Evolutionary conservation across 1,139 yeast species (phyloP), one percentile per base, ranked within the genome.

Genomic region (Kodamaea sp.): DNA sequence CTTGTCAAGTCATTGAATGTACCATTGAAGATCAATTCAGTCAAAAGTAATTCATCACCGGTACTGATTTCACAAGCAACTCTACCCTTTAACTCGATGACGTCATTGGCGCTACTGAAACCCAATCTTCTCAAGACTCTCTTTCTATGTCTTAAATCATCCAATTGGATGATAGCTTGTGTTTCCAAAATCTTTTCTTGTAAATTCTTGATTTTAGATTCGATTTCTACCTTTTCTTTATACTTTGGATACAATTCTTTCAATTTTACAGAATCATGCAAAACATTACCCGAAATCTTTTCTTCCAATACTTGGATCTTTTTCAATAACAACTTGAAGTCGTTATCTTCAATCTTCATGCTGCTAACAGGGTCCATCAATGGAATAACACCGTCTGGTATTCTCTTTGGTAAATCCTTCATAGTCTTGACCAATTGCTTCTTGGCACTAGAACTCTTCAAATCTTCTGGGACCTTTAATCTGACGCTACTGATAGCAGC

Each of bases 11-110:
- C 96, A 53, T 83, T 89, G 65, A 92, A 92, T 29, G 85, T 85
- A 74, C 98, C 98, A 57, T 89, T 88, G 72, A 92, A 92, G 29
- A 94, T 85, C 52, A 92, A 70, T 60, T 94, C 98, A 0, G 97
- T 90, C 36, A 92, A 67, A 47, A 92, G 62, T 42, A 92, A 68
- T 62, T 89, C 97, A 60, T 89, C 96, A 43, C 98, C 98, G 24
- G 95, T 84, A 54, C 95, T 84, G 53, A 92, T 92, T 55, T 92
- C 98, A 63, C 98, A 90, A 0, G 97, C 97, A 38, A 75, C 82
- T 56, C 98, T 77, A 34, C 99, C 99, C 66, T 94, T 94, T 51
- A 92, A 73, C 58, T 92, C 97, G 48, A 92, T 94, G 44, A 92
- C 84, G 60, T 87, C 96, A 48, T 81, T 78, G 45, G 74, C 78